phyloP scores from a whole-genome alignment of 2,329 filamentous ascomycete genomes.

The Paecilomyces fulvus region DNA sequence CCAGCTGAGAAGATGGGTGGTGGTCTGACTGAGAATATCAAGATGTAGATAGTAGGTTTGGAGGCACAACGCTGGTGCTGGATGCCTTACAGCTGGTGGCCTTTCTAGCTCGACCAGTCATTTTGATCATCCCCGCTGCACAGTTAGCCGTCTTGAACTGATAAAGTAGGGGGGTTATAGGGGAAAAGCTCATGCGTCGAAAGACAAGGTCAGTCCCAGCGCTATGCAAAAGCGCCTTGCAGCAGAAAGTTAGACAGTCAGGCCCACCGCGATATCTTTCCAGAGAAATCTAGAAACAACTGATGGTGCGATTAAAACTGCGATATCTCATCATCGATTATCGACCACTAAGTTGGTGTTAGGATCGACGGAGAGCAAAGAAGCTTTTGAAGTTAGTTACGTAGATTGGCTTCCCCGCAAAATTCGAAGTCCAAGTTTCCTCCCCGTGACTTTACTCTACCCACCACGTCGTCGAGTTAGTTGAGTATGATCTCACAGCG shows the following conservation, averaged over 20 bases:
- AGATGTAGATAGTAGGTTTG: not conserved
- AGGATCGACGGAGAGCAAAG: not conserved
- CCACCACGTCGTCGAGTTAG: not conserved
- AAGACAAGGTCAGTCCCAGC: not conserved
- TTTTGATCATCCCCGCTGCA: not conserved
- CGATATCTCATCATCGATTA: not conserved
- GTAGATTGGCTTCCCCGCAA: not conserved
- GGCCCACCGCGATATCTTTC: not conserved
- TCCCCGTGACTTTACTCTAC: not conserved
- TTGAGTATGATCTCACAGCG: not conserved
- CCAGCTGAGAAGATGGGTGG: not conserved
- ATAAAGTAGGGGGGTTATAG: not conserved
- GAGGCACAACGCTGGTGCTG: not conserved
- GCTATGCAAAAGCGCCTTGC: not conserved
- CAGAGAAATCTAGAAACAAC: not conserved
- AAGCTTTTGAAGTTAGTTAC: not conserved
- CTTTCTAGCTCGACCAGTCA: not conserved
- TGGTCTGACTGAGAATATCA: not conserved
- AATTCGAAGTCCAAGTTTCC: not conserved
- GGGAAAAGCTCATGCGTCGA: not conserved
- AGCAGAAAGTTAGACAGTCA: not conserved
- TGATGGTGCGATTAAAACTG: not conserved
- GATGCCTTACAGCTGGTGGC: not conserved
- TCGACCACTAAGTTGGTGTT: not conserved
- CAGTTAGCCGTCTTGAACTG: not conserved